Evolutionary conservation across 2,329 filamentous ascomycete species (phyloP).

Genomic region (Aspergillus novoparasiticus): DNA sequence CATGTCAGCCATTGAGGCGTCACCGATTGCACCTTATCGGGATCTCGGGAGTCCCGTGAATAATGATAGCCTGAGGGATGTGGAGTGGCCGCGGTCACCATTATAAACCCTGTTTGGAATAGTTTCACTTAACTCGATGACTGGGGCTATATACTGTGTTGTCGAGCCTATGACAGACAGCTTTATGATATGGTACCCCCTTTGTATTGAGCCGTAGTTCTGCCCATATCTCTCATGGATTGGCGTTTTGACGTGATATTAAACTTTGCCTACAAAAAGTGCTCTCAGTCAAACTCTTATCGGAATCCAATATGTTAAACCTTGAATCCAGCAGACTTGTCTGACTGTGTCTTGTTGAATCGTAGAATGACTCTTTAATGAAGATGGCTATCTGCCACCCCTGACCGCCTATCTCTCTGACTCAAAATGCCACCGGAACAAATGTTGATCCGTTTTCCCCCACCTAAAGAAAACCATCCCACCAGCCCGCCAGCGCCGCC

Average conservation of each 20-base stretch:
- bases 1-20: background rate
- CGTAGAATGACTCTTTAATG: background rate
- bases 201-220: background rate
- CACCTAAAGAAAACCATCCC: background rate
- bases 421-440: background rate
- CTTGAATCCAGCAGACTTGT: too few species aligned
- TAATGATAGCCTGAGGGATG: background rate
- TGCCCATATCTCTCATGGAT: background rate
- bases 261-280: background rate
- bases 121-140: background rate
- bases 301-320: too few species aligned
- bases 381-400: background rate
- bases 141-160: background rate
- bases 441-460: background rate
- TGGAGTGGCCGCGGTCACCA: background rate
- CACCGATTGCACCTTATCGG: constrained; percentile 16
- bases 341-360: too few species aligned
- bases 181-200: background rate
- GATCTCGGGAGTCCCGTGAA: background rate
- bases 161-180: background rate
- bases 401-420: background rate
- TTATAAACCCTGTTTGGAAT: background rate
- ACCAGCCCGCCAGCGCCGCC: background rate
- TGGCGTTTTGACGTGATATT: background rate
- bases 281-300: background rate